A percentile compares a stretch with the other conserved stretches of the same genome.
phyloP scores from a whole-genome alignment of 306 rosid genomes.

The Ormosia emarginata region DNA sequence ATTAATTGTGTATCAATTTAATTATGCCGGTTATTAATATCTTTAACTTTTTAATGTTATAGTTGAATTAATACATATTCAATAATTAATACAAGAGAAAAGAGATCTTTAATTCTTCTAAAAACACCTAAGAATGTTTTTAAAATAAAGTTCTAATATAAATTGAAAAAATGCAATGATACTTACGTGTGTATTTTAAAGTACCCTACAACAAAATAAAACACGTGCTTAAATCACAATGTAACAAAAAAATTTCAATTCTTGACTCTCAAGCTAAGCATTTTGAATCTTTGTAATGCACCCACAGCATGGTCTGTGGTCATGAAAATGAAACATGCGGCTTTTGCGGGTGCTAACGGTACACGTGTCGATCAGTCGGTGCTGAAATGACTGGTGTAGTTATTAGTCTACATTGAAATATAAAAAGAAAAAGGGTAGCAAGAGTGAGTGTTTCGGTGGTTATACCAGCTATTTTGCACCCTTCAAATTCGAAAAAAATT shows the following conservation, averaged over 20 bases:
- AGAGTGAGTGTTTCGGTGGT: conserved; percentile 10
- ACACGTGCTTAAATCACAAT: conserved; percentile 11
- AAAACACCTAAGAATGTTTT: no score
- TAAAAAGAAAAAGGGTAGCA: neutral
- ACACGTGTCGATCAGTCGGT: conserved; percentile 9
- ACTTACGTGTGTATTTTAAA: neutral
- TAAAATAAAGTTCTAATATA: no score
- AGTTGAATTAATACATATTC: no score
- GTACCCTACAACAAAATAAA: neutral
- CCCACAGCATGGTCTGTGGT: neutral
- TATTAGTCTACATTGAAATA: neutral
- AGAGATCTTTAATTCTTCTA: no score
- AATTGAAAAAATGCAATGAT: neutral
- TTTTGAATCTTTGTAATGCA: neutral
- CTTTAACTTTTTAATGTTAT: no score
- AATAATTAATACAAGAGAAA: no score
- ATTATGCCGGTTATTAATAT: no score
- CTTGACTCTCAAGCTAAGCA: neutral
- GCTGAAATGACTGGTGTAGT: neutral
- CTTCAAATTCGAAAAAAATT: neutral
- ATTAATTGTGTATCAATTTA: no score
- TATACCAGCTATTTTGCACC: conserved; percentile 29
- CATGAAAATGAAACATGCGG: neutral
- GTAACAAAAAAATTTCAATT: neutral
- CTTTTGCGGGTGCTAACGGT: neutral